Conservation (phyloP, 2,329 filamentous ascomycete species). For the Phyllosticta capitalensis region DNA sequence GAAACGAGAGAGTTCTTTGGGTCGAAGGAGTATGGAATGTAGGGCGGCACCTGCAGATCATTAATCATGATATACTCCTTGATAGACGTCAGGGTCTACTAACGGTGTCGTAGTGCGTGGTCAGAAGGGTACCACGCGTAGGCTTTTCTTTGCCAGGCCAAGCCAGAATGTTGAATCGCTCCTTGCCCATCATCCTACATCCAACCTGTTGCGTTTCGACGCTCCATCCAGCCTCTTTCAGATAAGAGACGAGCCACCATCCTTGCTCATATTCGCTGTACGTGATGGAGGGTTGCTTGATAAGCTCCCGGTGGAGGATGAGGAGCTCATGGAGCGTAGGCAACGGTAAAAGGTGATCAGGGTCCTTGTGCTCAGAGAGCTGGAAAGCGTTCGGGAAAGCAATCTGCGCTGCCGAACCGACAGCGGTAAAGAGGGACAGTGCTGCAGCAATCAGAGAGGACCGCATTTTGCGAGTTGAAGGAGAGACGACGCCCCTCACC, state of each 20-base stretch:
- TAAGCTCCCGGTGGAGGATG: conserved; percentile 63
- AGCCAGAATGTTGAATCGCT: conserved; percentile 69
- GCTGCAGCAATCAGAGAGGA: neutral
- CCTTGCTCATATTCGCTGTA: conserved; percentile 61
- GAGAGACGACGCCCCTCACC: neutral
- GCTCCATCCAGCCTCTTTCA: conserved; percentile 50
- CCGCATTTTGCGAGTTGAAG: conserved; percentile 2
- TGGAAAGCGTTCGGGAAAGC: neutral
- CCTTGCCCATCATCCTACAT: conserved; percentile 5
- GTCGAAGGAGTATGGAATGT: conserved; percentile 55
- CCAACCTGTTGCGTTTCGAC: conserved; percentile 49
- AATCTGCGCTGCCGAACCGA: neutral
- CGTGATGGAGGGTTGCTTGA: conserved; percentile 63
- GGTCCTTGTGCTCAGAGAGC: neutral
- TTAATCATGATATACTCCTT: neutral
- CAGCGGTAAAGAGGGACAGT: neutral
- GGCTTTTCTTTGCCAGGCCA: conserved; percentile 43
- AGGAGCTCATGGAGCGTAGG: conserved; percentile 44
- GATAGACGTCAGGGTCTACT: neutral
- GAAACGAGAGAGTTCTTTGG: conserved; percentile 45
- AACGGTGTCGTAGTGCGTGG: conserved; percentile 71
- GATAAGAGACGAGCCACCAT: conserved; percentile 57
- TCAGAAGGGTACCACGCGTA: conserved; percentile 53
- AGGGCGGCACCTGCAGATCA: conserved; percentile 49
- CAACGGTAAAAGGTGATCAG: conserved; percentile 2